phyloP scores from a whole-genome alignment of 768 basidiomycete species.

The Mycena polygramma region DNA sequence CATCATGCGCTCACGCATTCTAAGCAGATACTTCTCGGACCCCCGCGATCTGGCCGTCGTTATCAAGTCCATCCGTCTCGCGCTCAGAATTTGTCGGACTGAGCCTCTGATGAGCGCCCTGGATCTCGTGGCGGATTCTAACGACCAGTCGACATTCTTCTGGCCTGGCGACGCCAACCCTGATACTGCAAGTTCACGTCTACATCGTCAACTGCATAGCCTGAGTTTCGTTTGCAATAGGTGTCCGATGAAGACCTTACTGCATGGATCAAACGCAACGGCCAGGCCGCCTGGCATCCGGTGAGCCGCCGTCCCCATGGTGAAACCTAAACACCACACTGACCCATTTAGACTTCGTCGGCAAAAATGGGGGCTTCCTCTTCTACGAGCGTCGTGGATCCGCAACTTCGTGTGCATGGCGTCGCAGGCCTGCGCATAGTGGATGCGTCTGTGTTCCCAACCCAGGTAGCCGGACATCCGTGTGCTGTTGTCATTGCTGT shows the following conservation, averaged over 20 bases:
- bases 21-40: conserved; percentile 36
- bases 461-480: not conserved
- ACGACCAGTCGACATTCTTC: conserved; percentile 32
- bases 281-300: conserved; percentile 33
- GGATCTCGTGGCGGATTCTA: conserved; percentile 22
- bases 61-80: conserved; percentile 38
- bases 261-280: conserved; percentile 31
- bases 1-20: not conserved
- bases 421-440: conserved; percentile 37
- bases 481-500: not conserved
- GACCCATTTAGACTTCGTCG: conserved; percentile 31
- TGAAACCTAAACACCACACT: too few relatives aligned
- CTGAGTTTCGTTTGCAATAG: not conserved
- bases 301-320: not conserved
- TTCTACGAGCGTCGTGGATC: conserved; percentile 37
- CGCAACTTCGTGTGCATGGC: conserved; percentile 39
- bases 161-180: conserved; percentile 41
- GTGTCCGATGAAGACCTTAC: conserved; percentile 20
- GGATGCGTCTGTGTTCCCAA: conserved; percentile 30
- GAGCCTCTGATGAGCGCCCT: conserved; percentile 28
- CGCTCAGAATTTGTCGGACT: conserved; percentile 38
- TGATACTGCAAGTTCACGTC: conserved; percentile 1
- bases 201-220: too few relatives aligned
- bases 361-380: conserved; percentile 39
- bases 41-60: conserved; percentile 37